phyloP scores from a whole-genome alignment of 139 green algal genomes.

The Yamagishiella unicocca region DNA sequence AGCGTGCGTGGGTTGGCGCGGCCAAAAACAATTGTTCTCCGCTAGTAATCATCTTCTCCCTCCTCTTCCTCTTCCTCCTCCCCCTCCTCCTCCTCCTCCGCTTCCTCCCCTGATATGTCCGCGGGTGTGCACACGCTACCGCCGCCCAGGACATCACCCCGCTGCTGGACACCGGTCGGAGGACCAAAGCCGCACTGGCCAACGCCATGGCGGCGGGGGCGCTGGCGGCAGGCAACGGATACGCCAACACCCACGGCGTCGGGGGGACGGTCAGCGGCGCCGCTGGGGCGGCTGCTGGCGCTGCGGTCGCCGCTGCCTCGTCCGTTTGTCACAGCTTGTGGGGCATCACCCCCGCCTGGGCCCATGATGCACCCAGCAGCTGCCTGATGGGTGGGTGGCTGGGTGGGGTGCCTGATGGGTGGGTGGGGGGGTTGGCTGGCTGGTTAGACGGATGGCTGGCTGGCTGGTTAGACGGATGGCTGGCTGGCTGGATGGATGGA shows the following conservation, averaged over 20 bases:
- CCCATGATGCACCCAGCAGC: conserved; percentile 12
- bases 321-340: conserved; percentile 51
- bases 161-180: neutral
- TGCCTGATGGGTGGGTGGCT: conserved; percentile 54
- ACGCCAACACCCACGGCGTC: neutral
- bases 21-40: too few relatives aligned
- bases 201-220: neutral
- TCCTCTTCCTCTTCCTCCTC: too few relatives aligned
- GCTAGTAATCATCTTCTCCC: too few relatives aligned
- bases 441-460: too few relatives aligned
- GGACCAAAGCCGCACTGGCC: neutral
- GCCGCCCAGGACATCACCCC: neutral
- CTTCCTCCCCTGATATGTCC: too few relatives aligned
- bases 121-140: too few relatives aligned
- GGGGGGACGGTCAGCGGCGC: neutral
- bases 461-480: too few relatives aligned
- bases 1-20: too few relatives aligned
- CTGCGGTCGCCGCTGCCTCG: neutral
- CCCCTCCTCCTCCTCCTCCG: too few relatives aligned
- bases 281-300: neutral
- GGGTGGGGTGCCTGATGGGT: neutral
- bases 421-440: neutral
- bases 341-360: neutral
- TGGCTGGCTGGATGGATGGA: too few relatives aligned
- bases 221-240: neutral